Evolutionary conservation across 768 basidiomycete genomes (phyloP), one percentile per base, ranked within the genome.

Genomic region (Vararia minispora): DNA sequence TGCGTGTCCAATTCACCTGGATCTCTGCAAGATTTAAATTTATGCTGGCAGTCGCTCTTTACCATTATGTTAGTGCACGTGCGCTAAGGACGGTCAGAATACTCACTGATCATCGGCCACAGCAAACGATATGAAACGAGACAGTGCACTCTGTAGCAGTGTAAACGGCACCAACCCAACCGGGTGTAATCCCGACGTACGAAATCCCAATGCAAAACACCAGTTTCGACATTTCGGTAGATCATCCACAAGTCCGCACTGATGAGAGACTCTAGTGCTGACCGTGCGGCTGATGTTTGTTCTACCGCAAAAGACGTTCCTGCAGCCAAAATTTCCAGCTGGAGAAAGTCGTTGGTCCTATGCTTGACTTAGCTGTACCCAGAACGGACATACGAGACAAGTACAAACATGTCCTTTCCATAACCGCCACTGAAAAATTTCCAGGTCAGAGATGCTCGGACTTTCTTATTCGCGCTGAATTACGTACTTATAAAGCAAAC

Each of bases 211-310:
- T 81, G 79, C 32, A 76, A 50, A 13, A 73, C 66, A 4, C 64
- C 57, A 1, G 79, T 79, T 20, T 66, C 34, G 8, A 62, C 54
- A 49, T 84, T 82, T 10, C 60, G 58, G 49, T 69, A 78, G 20
- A 81, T 74, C 78, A 82, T 80, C 81, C 81, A 85, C 31, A 62
- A 59, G 42, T 74, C 62, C 0, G 72, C 81, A 23, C 72, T 63
- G 41, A 82, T 64, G 4, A 79, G 57, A 10, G 64, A 69, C 7
- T 64, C 68, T 34, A 83, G 68, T 0, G 78, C 77, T 20, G 49
- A 40, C 45, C 64, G 59, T 10, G 68, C 37, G 35, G 30, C 37
- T 6, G 39, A 48, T 18, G 32, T 50, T 10, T 51, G 53, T 5
- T 57, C 38, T 10, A 54, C 56, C 2, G 75, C 79, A 27, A 71